Percentiles rank a stretch among this genome's conserved stretches.
These are phyloP conservation scores for Phyllachora maydis DNA, from an alignment of 2,329 filamentous ascomycete species.

Conservation along the genomic window DNA sequence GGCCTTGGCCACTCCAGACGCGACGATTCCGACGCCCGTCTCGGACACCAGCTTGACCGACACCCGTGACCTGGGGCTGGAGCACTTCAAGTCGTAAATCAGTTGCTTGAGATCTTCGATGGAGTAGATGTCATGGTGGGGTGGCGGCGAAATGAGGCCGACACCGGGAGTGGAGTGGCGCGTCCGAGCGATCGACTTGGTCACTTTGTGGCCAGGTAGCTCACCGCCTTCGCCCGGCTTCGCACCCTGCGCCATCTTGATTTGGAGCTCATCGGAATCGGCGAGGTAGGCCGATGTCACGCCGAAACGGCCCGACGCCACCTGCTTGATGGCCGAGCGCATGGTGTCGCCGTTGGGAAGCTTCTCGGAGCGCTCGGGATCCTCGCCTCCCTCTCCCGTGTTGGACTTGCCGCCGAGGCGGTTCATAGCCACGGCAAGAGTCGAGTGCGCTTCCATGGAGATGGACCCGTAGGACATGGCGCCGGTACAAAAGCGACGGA, in stretches of 20 bases:
- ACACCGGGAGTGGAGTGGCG: slow-evolving; percentile 93
- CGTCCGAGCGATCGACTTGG: slow-evolving; percentile 79
- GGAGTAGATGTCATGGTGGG: slow-evolving; percentile 96
- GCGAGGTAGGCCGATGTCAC: slow-evolving; percentile 89
- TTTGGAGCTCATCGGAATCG: slow-evolving; percentile 89
- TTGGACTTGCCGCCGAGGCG: slow-evolving; percentile 91
- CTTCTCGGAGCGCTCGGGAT: slow-evolving; percentile 70
- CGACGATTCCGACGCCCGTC: slow-evolving; percentile 92
- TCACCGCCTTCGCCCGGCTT: slow-evolving; percentile 97
- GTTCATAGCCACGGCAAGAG: slow-evolving; percentile 91
- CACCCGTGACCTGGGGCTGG: slow-evolving; percentile 75
- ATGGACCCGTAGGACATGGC: slow-evolving; percentile 99
- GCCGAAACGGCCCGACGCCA: slow-evolving; percentile 88
- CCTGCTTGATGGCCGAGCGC: slow-evolving; percentile 94
- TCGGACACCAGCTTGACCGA: slow-evolving; percentile 97
- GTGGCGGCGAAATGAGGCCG: slow-evolving; percentile 85
- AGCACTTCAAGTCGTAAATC: slow-evolving; percentile 95
- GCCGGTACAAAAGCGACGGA: slow-evolving; percentile 86
- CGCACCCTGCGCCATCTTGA: slow-evolving; percentile 98
- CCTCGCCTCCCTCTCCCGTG: slow-evolving; percentile 92
- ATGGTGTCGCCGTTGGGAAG: slow-evolving; percentile 89
- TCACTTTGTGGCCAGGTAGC: slow-evolving; percentile 90
- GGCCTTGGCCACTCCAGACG: slow-evolving; percentile 91
- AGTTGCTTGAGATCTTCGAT: slow-evolving; percentile 96
- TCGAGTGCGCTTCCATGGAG: slow-evolving; percentile 96